Conservation (phyloP, 2,329 filamentous ascomycete genomes). For the Orbilia javanica region DNA sequence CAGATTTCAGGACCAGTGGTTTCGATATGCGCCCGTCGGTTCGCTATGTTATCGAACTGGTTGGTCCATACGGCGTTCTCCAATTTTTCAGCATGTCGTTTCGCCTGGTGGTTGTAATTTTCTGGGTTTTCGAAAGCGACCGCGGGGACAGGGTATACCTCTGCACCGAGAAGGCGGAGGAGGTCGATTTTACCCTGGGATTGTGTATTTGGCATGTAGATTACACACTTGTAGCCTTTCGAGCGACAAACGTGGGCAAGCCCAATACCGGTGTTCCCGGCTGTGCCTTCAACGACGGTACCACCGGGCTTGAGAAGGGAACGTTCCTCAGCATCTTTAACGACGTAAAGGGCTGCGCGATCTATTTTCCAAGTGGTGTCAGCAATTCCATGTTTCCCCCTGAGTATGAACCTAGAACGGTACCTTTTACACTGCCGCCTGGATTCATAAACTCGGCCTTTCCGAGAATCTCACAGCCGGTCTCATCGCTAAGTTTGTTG, state of each 20-base stretch:
- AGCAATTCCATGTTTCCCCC: background rate
- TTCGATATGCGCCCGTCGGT: slow-evolving; percentile 92
- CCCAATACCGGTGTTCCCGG: slow-evolving; percentile 97
- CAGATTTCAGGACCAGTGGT: slow-evolving; percentile 98
- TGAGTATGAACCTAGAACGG: background rate
- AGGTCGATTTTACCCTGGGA: slow-evolving; percentile 98
- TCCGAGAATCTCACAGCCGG: slow-evolving; percentile 91
- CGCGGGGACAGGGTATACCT: slow-evolving; percentile 95
- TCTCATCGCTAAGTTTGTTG: slow-evolving; percentile 87
- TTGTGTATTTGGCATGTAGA: slow-evolving; percentile 99
- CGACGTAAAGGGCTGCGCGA: slow-evolving; percentile 91
- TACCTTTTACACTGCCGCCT: slow-evolving; percentile 85
- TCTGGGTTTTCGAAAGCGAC: slow-evolving; percentile 94
- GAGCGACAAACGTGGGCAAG: slow-evolving; percentile 95
- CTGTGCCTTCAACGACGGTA: slow-evolving; percentile 96
- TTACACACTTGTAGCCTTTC: slow-evolving; percentile 92
- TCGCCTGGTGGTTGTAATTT: slow-evolving; percentile 98
- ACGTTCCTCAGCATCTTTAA: slow-evolving; percentile 90
- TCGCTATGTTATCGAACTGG: slow-evolving; percentile 97
- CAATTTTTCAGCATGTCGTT: slow-evolving; percentile 80
- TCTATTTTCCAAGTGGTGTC: slow-evolving; percentile 68
- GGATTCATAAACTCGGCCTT: slow-evolving; percentile 99
- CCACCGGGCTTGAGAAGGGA: slow-evolving; percentile 86
- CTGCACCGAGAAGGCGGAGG: slow-evolving; percentile 87
- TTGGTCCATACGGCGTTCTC: slow-evolving; percentile 95